phyloP scores from a whole-genome alignment of 2,329 filamentous ascomycete genomes.

The Penicillium sp. region DNA sequence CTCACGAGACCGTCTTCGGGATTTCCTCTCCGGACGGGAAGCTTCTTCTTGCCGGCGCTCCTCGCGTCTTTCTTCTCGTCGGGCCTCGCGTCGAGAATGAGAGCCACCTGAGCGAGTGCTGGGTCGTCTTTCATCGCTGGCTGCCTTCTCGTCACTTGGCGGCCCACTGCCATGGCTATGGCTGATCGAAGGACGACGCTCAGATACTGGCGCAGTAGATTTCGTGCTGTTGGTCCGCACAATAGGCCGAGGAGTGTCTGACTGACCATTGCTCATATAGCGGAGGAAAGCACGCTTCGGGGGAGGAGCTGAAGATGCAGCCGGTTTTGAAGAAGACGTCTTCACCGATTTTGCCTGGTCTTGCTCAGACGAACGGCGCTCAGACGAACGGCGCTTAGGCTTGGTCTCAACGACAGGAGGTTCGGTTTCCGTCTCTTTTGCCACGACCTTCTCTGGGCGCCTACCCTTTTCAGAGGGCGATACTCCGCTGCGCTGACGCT shows the following conservation, averaged over 20 bases:
- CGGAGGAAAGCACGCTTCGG: conserved; percentile 35
- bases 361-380: conserved; percentile 20
- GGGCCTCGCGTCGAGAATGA: conserved; percentile 32
- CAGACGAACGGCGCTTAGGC: conserved; percentile 18
- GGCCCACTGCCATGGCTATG: conserved; percentile 33
- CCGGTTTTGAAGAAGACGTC: conserved; percentile 33
- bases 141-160: conserved; percentile 17
- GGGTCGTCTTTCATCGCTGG: conserved; percentile 29
- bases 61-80: background rate
- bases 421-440: conserved; percentile 17
- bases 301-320: conserved; percentile 21
- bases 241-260: conserved; percentile 44
- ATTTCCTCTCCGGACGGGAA: conserved; percentile 27
- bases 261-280: conserved; percentile 46
- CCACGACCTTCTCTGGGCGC: conserved; percentile 21
- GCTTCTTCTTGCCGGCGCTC: conserved; percentile 23
- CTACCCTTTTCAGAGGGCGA: conserved; percentile 15
- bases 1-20: conserved; percentile 26
- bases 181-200: conserved; percentile 37
- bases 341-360: conserved; percentile 27
- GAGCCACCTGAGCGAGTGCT: conserved; percentile 31
- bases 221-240: conserved; percentile 43
- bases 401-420: conserved; percentile 15
- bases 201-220: conserved; percentile 34
- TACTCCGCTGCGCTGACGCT: conserved; percentile 28